Conservation (phyloP, 257 asterid species). For the Solanum pinnatisectum region DNA sequence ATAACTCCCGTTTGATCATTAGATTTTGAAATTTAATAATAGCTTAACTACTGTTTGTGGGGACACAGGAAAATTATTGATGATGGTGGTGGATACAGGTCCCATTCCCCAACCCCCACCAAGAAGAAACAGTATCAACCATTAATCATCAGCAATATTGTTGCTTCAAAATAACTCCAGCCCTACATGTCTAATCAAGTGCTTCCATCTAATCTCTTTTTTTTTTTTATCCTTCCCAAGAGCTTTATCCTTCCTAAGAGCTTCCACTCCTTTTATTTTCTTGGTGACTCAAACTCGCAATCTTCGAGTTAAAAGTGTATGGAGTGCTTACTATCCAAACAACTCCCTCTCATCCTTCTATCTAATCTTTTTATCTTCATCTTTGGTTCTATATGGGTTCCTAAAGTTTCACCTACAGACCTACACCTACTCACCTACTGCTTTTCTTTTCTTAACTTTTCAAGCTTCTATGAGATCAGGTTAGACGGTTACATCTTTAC, state of each 20-base stretch:
- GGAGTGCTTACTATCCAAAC: no score
- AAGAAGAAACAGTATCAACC: background rate
- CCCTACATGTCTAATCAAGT: slow-evolving; percentile 1
- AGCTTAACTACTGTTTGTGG: background rate
- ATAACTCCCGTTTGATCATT: no score
- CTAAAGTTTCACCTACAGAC: background rate
- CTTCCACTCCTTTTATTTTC: no score
- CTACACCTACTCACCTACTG: background rate
- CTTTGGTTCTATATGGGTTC: background rate
- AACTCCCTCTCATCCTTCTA: no score
- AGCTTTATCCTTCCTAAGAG: no score
- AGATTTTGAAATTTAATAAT: background rate
- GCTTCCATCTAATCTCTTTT: background rate
- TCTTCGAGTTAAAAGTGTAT: no score
- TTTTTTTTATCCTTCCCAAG: no score
- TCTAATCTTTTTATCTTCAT: background rate
- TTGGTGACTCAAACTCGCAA: no score
- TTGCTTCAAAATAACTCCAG: background rate
- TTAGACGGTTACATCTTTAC: background rate
- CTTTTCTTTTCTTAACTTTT: background rate
- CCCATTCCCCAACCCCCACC: background rate
- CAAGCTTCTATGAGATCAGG: background rate
- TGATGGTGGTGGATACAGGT: background rate
- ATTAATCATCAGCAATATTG: background rate
- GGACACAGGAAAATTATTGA: background rate